Evolutionary conservation across 352 stramenopile species (phyloP).

Genomic region (Phytopythium boreale): DNA sequence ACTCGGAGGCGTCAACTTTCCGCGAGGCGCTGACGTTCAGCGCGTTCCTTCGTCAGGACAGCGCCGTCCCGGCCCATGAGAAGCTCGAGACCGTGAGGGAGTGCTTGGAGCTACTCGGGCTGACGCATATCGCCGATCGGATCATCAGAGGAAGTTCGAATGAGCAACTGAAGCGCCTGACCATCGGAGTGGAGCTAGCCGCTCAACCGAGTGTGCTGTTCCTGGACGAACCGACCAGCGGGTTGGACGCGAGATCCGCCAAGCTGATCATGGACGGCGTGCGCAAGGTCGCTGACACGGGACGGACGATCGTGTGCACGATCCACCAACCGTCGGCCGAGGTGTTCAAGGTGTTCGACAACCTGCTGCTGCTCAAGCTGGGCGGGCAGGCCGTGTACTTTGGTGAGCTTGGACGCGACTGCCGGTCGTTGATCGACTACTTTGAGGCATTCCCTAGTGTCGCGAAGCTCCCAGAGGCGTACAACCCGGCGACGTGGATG

Average conservation of each 20-base stretch:
- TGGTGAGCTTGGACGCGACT: constrained; percentile 24
- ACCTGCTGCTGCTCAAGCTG: constrained; percentile 58
- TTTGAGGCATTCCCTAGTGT: constrained; percentile 26
- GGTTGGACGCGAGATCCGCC: constrained; percentile 86
- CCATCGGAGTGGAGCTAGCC: constrained; percentile 87
- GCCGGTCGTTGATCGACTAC: constrained; percentile 22
- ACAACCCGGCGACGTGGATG: constrained; percentile 90
- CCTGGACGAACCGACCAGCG: constrained; percentile 85
- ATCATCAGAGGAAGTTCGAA: constrained; percentile 30
- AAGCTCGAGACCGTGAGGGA: constrained; percentile 29
- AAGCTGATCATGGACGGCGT: constrained; percentile 85
- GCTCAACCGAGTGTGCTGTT: constrained; percentile 80
- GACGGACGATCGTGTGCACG: constrained; percentile 84
- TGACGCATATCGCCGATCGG: constrained; percentile 24
- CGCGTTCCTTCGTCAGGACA: constrained; percentile 58
- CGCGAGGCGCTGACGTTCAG: constrained; percentile 87
- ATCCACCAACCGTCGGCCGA: constrained; percentile 91
- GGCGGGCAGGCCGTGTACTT: constrained; percentile 41
- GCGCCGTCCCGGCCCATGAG: constrained; percentile 12
- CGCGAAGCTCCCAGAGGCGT: constrained; percentile 42
- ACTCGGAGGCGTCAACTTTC: constrained; percentile 83
- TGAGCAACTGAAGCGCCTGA: constrained; percentile 40
- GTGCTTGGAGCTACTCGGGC: constrained; percentile 32
- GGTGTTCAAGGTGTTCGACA: constrained; percentile 84
- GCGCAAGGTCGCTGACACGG: constrained; percentile 76